phyloP scores from a whole-genome alignment of 768 basidiomycete species.

The Amanita exitialis region DNA sequence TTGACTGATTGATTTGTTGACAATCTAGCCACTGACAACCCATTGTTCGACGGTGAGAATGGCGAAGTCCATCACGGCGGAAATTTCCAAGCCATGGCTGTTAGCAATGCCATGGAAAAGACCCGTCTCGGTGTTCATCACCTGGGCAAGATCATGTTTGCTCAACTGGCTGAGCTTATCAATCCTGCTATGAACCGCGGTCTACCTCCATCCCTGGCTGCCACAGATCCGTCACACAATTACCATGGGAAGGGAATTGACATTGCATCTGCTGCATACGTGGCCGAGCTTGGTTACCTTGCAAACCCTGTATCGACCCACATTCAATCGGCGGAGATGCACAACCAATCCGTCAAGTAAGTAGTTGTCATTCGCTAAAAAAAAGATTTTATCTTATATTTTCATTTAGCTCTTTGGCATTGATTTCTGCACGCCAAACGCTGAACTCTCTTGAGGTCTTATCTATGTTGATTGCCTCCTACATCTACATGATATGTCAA shows the following conservation, averaged over 20 bases:
- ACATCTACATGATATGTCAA: slow-evolving; percentile 68
- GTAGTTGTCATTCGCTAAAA: slow-evolving; percentile 16
- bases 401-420: slow-evolving; percentile 57
- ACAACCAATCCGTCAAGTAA: slow-evolving; percentile 86
- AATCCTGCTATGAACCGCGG: slow-evolving; percentile 77
- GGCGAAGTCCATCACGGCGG: slow-evolving; percentile 71
- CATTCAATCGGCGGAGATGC: slow-evolving; percentile 85
- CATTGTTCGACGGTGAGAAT: slow-evolving; percentile 61
- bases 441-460: slow-evolving; percentile 71
- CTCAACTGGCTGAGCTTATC: slow-evolving; percentile 60
- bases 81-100: slow-evolving; percentile 84
- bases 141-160: slow-evolving; percentile 60
- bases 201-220: slow-evolving; percentile 69
- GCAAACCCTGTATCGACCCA: slow-evolving; percentile 81
- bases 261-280: slow-evolving; percentile 76
- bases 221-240: slow-evolving; percentile 71
- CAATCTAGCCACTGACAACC: slow-evolving; percentile 72
- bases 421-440: slow-evolving; percentile 77
- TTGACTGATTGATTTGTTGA: slow-evolving; percentile 3
- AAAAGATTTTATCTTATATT: slow-evolving; percentile 9
- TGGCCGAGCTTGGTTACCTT: slow-evolving; percentile 71
- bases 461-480: slow-evolving; percentile 62
- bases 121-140: slow-evolving; percentile 66
- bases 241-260: slow-evolving; percentile 83
- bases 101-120: slow-evolving; percentile 85